phyloP scores from a whole-genome alignment of 73 alveolate genomes.

The Paramecium pentaurelia region DNA sequence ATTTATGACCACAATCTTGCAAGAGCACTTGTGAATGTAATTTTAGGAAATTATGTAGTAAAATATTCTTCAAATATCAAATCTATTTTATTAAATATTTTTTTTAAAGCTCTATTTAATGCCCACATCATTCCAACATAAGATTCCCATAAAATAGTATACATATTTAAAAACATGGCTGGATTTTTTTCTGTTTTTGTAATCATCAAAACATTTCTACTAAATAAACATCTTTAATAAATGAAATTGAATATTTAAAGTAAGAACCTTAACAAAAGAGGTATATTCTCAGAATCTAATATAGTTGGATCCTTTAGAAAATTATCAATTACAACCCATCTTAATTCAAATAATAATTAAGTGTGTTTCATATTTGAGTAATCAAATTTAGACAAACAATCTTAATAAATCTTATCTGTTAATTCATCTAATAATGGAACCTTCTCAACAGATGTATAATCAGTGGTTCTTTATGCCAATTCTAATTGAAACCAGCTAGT shows the following conservation, averaged over 20 bases:
- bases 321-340: slow-evolving; percentile 31
- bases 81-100: not conserved
- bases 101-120: not conserved
- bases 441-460: not conserved
- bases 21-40: not conserved
- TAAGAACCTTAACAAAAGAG: not conserved
- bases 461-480: not conserved
- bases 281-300: not conserved
- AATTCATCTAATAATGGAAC: not conserved
- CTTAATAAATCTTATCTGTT: not conserved
- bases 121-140: not conserved
- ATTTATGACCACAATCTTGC: slow-evolving; percentile 19
- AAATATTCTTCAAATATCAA: not conserved
- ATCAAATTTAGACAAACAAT: not conserved
- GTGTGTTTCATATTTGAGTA: not conserved
- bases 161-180: not conserved
- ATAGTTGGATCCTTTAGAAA: not conserved
- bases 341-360: not conserved
- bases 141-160: slow-evolving; percentile 25
- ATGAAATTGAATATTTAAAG: not conserved
- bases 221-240: slow-evolving; percentile 23
- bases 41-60: not conserved
- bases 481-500: slow-evolving; percentile 5
- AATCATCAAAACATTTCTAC: not conserved
- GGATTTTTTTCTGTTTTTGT: not conserved